Conservation (phyloP, 2,329 filamentous ascomycete species). For the Neophaeococcomyces mojaviensis region DNA sequence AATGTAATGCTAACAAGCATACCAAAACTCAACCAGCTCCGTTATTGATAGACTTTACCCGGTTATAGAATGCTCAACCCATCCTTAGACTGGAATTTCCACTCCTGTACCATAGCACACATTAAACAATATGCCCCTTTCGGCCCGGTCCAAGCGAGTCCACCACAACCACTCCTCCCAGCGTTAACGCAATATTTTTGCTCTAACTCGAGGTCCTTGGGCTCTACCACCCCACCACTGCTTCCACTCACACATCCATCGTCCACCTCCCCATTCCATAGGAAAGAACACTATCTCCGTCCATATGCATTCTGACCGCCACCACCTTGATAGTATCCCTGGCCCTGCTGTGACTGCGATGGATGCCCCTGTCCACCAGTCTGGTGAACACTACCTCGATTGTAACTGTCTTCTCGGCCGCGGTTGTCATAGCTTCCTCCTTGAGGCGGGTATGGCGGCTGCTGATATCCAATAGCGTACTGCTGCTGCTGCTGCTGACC, state of each 20-base stretch:
- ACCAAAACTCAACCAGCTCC: too few relatives aligned
- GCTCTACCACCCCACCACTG: too few relatives aligned
- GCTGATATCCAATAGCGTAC: constrained; percentile 18
- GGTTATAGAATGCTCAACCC: background rate
- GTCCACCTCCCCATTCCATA: background rate
- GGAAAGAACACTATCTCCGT: constrained; percentile 2
- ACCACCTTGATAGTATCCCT: constrained; percentile 5
- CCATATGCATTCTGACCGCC: constrained; percentile 3
- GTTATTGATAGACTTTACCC: too few relatives aligned
- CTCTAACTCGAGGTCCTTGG: too few relatives aligned
- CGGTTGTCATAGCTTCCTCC: constrained; percentile 6
- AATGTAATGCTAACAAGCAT: too few relatives aligned
- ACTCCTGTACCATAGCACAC: background rate
- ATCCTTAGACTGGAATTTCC: background rate
- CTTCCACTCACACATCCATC: too few relatives aligned
- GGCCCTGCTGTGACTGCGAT: constrained; percentile 9
- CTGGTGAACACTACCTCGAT: constrained; percentile 12
- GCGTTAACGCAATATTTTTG: too few relatives aligned
- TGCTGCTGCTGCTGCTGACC: constrained; percentile 30
- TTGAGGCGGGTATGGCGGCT: constrained; percentile 2
- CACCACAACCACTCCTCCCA: background rate
- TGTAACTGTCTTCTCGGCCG: constrained; percentile 8
- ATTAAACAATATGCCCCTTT: background rate
- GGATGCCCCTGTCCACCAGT: constrained; percentile 15
- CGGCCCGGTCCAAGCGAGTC: background rate